These are phyloP conservation scores for Mycosphaerelloides madeirae DNA, from an alignment of 2,329 filamentous ascomycete species.

Conservation along the genomic window DNA sequence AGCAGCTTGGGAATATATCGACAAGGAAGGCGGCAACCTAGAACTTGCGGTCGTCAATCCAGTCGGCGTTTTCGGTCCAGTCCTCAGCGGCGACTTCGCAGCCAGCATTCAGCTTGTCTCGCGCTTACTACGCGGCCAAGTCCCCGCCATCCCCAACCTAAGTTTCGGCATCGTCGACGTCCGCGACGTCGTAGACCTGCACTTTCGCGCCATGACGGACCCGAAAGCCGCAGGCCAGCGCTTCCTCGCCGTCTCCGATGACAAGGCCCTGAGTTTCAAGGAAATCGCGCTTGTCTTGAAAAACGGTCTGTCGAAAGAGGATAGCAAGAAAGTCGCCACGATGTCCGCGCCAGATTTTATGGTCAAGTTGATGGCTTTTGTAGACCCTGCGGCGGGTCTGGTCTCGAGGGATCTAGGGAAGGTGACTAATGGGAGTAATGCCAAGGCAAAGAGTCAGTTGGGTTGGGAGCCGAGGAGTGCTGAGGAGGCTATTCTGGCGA, in stretches of 20 bases:
- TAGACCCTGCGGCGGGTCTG: conserved; percentile 20
- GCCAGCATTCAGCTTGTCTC: conserved; percentile 5
- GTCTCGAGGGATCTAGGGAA: conserved; percentile 25
- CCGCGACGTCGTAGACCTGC: conserved; percentile 31
- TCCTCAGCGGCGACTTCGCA: conserved; percentile 19
- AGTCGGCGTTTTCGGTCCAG: conserved; percentile 29
- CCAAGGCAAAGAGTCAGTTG: conserved; percentile 25
- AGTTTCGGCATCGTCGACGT: conserved; percentile 22
- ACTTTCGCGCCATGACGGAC: conserved; percentile 29
- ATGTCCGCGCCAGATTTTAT: conserved; percentile 21
- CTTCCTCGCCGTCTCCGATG: conserved; percentile 17
- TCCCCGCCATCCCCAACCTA: conserved; percentile 5
- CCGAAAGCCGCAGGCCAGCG: conserved; percentile 24
- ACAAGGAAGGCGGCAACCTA: conserved; percentile 24
- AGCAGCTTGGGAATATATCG: conserved; percentile 34
- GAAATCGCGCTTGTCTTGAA: conserved; percentile 25
- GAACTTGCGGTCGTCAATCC: conserved; percentile 31
- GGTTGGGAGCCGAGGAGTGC: conserved; percentile 23
- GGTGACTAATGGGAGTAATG: conserved; percentile 16
- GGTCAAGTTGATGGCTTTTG: conserved; percentile 12
- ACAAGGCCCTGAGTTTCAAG: conserved; percentile 14
- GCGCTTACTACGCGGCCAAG: conserved; percentile 3
- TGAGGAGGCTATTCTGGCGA: conserved; percentile 22
- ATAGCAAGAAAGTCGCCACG: conserved; percentile 18
- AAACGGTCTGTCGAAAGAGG: conserved; percentile 13